Percentiles rank a stretch among this genome's conserved stretches.
Evolutionary conservation across 495 filamentous ascomycete genomes (phyloP).

Genomic region (Immersiella caudata): DNA sequence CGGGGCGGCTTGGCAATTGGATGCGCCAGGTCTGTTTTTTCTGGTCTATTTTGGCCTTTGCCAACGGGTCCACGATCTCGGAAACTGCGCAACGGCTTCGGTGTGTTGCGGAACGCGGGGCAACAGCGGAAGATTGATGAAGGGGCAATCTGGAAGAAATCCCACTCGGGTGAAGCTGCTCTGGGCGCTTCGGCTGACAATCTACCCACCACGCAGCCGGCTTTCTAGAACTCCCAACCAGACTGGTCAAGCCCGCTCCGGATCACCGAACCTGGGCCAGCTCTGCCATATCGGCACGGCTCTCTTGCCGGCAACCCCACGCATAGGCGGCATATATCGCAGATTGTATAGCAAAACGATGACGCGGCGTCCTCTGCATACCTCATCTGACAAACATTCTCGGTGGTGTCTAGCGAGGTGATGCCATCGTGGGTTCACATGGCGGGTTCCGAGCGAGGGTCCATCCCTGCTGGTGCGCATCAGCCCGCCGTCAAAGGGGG

Average conservation of each 20-base stretch:
- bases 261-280: not conserved
- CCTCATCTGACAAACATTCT: not conserved
- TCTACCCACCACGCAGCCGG: not conserved
- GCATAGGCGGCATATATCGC: not conserved
- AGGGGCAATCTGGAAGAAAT: conserved; percentile 5
- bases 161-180: not conserved
- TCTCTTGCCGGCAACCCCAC: not conserved
- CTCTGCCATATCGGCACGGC: not conserved
- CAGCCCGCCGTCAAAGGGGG: not conserved
- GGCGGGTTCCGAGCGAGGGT: not conserved
- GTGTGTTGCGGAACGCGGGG: conserved; percentile 2
- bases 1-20: not conserved
- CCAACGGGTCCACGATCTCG: not conserved
- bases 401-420: not conserved
- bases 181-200: not conserved
- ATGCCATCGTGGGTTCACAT: conserved; percentile 7
- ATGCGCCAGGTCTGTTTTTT: not conserved
- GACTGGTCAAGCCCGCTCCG: not conserved
- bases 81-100: not conserved
- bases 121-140: conserved; percentile 2
- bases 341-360: not conserved
- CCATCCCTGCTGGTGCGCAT: not conserved
- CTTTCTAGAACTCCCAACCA: not conserved
- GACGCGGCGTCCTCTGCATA: not conserved
- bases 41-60: not conserved